These are phyloP conservation scores for Petunia secreta DNA, from an alignment of 257 asterid genomes.

Conservation along the genomic window DNA sequence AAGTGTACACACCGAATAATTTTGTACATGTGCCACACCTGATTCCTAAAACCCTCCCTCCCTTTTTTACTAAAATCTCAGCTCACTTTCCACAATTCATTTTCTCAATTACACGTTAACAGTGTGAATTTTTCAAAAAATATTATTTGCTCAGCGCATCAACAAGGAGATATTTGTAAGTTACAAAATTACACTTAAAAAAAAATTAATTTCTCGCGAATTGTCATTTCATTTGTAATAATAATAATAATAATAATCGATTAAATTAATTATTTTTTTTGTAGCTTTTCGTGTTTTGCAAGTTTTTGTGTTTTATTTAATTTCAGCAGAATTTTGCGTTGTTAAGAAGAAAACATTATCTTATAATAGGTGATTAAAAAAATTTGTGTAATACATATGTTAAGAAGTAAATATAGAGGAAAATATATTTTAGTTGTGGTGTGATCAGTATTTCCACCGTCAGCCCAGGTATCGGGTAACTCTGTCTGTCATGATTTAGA, in stretches of 20 bases:
- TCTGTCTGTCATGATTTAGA: background rate
- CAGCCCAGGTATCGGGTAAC: background rate
- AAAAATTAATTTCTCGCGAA: no score
- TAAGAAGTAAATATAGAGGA: background rate
- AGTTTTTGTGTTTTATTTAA: background rate
- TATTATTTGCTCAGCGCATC: background rate
- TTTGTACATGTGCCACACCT: background rate
- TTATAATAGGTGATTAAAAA: background rate
- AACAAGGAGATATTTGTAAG: background rate
- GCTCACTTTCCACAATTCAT: background rate
- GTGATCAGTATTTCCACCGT: background rate
- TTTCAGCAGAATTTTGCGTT: background rate
- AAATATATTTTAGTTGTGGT: no score
- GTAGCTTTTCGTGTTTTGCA: background rate
- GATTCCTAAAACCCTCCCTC: background rate
- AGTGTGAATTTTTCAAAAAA: background rate
- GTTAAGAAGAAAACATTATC: background rate
- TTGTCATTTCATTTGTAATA: background rate
- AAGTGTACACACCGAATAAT: no score
- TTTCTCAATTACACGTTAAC: background rate
- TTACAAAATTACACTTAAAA: background rate
- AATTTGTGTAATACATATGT: background rate
- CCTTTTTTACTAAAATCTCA: background rate
- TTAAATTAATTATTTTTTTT: background rate
- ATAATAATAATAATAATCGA: background rate